phyloP scores from a whole-genome alignment of 192 early-diverging fungal genomes.

The Rhizophagus clarus region DNA sequence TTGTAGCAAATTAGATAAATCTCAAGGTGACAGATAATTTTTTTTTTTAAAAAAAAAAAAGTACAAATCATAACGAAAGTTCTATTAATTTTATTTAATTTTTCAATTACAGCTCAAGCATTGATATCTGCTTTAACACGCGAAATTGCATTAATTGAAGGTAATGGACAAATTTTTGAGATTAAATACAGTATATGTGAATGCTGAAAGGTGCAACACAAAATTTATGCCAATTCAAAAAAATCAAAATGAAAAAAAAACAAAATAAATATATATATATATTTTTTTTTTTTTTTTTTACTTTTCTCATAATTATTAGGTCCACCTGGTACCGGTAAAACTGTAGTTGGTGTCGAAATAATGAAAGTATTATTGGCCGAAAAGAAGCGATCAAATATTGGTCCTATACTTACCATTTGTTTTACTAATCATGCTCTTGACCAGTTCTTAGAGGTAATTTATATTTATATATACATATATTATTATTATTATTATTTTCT shows the following conservation, averaged over 20 bases:
- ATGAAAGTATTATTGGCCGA: constrained; percentile 42
- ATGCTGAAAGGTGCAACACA: no score
- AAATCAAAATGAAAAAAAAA: no score
- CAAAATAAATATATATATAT: no score
- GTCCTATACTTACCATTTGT: constrained; percentile 55
- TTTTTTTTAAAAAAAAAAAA: no score
- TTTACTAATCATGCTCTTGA: constrained; percentile 67
- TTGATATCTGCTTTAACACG: constrained; percentile 48
- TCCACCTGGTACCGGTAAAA: constrained; percentile 57
- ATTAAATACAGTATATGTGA: no score
- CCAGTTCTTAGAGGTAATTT: constrained; percentile 52
- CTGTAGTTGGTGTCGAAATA: constrained; percentile 55
- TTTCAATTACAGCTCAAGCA: constrained; percentile 33
- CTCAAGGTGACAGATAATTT: constrained; percentile 37
- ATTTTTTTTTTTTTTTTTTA: no score
- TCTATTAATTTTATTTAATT: background rate
- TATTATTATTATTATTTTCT: no score
- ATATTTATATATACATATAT: no score
- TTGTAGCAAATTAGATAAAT: constrained; percentile 47
- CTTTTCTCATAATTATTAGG: no score
- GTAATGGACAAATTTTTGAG: no score
- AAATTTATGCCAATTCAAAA: no score
- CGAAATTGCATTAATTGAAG: constrained; percentile 60
- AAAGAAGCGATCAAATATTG: constrained; percentile 36
- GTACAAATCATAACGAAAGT: no score